Conservation (phyloP, 495 filamentous ascomycete species). For the Articulospora tetracladia region DNA sequence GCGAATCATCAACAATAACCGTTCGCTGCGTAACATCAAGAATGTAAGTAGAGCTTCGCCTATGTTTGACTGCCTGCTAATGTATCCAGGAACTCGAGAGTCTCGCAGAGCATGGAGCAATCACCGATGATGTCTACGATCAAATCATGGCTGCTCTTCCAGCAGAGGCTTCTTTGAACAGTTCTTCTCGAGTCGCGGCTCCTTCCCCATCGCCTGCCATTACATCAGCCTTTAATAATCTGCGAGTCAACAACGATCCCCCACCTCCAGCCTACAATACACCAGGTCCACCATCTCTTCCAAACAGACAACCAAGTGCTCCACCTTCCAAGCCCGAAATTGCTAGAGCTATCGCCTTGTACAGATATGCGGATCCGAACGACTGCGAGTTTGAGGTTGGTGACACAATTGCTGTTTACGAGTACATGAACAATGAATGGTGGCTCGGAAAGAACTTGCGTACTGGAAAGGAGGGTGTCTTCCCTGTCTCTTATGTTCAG, state of each 20-base stretch:
- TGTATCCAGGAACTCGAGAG: conserved; percentile 78
- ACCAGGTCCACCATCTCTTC: conserved; percentile 40
- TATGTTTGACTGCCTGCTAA: conserved; percentile 13
- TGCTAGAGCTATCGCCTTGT: conserved; percentile 81
- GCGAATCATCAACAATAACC: conserved; percentile 49
- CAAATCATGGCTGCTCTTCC: conserved; percentile 72
- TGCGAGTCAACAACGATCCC: conserved; percentile 37
- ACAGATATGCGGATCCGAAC: conserved; percentile 67
- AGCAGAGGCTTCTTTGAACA: conserved; percentile 52
- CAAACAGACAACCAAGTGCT: conserved; percentile 45
- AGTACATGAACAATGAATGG: conserved; percentile 97
- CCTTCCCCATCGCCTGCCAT: conserved; percentile 34
- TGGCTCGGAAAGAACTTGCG: conserved; percentile 83
- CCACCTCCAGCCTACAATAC: conserved; percentile 47
- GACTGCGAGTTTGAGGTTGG: conserved; percentile 74
- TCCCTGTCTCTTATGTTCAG: conserved; percentile 78
- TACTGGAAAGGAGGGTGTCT: conserved; percentile 82
- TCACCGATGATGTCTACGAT: conserved; percentile 66
- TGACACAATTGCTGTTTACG: conserved; percentile 72
- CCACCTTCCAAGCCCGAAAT: conserved; percentile 55
- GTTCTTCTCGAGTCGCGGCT: conserved; percentile 28
- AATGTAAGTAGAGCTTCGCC: conserved; percentile 56
- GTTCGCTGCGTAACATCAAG: conserved; percentile 82
- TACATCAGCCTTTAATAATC: conserved; percentile 28
- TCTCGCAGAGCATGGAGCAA: conserved; percentile 72